Conservation (phyloP, 2,329 filamentous ascomycete species). For the Fusarium heterosporum region DNA sequence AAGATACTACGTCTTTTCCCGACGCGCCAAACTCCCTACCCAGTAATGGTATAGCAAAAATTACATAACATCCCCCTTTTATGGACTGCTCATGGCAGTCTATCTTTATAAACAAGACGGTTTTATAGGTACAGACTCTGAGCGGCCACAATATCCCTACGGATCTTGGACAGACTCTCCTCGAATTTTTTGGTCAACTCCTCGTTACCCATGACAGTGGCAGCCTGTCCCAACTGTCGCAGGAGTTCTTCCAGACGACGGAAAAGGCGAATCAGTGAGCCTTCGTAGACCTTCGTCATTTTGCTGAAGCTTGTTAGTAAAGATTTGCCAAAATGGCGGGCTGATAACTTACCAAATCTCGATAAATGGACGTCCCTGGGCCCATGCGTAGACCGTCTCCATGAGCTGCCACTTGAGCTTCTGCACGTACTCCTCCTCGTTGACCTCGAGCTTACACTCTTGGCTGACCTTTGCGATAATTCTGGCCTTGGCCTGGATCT, state of each 20-base stretch:
- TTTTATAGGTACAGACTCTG: conserved; percentile 88
- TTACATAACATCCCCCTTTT: conserved; percentile 32
- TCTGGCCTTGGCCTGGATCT: conserved; percentile 88
- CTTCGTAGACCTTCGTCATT: conserved; percentile 99
- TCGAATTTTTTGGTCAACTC: conserved; percentile 95
- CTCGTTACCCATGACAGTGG: conserved; percentile 98
- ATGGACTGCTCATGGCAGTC: conserved; percentile 6
- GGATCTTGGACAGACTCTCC: conserved; percentile 83
- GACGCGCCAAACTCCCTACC: conserved; percentile 45
- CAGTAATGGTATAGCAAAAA: conserved; percentile 41
- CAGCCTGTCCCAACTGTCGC: conserved; percentile 93
- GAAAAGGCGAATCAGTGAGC: conserved; percentile 95
- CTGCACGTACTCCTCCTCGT: conserved; percentile 92
- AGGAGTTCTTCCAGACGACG: conserved; percentile 93
- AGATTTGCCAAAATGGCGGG: not conserved
- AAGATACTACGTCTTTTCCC: conserved; percentile 35
- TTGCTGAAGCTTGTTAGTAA: conserved; percentile 70
- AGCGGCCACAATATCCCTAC: conserved; percentile 93
- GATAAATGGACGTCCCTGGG: conserved; percentile 87
- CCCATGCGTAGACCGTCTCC: conserved; percentile 95
- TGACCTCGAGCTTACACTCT: conserved; percentile 93
- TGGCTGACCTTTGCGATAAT: conserved; percentile 92
- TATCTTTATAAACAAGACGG: not conserved
- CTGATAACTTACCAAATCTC: conserved; percentile 85
- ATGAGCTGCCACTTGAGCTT: conserved; percentile 95